These are phyloP conservation scores for Saturnispora besseyi DNA, from an alignment of 805 yeast species.

Conservation along the genomic window DNA sequence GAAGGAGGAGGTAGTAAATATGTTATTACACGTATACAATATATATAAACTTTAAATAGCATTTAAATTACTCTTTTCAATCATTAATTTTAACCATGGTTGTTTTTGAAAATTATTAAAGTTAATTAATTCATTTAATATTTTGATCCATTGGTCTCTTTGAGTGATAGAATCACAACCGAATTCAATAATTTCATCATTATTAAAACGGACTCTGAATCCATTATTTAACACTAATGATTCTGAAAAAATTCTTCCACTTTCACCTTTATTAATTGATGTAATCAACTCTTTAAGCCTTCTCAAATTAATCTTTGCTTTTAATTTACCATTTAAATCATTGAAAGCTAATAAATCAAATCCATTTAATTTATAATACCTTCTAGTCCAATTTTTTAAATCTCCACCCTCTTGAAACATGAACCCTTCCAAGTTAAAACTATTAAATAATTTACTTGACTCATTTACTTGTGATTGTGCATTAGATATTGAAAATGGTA, in stretches of 20 bases:
- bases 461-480: slow-evolving; percentile 37
- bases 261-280: neutral
- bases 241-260: slow-evolving; percentile 58
- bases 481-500: slow-evolving; percentile 61
- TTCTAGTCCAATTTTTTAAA: slow-evolving; percentile 59
- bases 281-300: slow-evolving; percentile 50
- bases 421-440: slow-evolving; percentile 48
- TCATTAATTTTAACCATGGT: slow-evolving; percentile 31
- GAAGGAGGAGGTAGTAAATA: slow-evolving; percentile 9
- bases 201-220: slow-evolving; percentile 64
- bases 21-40: too few relatives aligned
- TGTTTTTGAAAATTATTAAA: slow-evolving; percentile 26
- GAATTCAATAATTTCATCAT: slow-evolving; percentile 76
- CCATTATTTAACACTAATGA: slow-evolving; percentile 60
- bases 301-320: slow-evolving; percentile 67
- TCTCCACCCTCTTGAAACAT: slow-evolving; percentile 92
- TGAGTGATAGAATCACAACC: slow-evolving; percentile 67
- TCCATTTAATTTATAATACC: slow-evolving; percentile 69
- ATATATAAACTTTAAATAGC: neutral
- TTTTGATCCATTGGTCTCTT: slow-evolving; percentile 56
- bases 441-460: slow-evolving; percentile 19
- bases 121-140: slow-evolving; percentile 47
- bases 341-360: slow-evolving; percentile 68
- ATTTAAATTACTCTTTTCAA: slow-evolving; percentile 1
- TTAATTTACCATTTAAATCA: slow-evolving; percentile 55